These are phyloP conservation scores for Elaeis oleifera DNA, from an alignment of 202 grass and related monocot genomes.

Conservation along the genomic window DNA sequence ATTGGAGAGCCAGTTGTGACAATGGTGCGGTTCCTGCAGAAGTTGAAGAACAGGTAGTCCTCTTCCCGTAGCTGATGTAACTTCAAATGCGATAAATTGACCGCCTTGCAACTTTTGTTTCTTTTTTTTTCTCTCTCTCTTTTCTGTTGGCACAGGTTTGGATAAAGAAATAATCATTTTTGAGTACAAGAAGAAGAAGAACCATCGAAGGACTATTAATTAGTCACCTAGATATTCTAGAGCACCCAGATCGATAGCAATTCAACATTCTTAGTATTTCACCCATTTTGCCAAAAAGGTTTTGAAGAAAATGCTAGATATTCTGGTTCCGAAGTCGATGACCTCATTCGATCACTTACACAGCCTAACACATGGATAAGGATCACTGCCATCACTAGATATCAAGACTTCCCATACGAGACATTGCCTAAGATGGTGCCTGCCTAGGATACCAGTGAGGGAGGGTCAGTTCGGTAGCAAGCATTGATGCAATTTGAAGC, in stretches of 20 bases:
- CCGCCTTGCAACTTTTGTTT: conserved; percentile 16
- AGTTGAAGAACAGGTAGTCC: conserved; percentile 72
- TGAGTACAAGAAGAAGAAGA: conserved; percentile 93
- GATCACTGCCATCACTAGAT: conserved; percentile 12
- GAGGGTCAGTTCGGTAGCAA: too few species aligned
- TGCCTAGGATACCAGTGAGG: not conserved
- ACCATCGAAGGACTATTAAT: conserved; percentile 71
- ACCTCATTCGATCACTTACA: conserved; percentile 9
- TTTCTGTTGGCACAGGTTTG: conserved; percentile 22
- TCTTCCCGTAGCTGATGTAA: conserved; percentile 4
- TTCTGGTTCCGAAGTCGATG: not conserved
- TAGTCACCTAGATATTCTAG: conserved; percentile 64
- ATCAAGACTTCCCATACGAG: conserved; percentile 12
- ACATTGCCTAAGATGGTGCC: not conserved
- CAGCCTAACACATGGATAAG: conserved; percentile 60
- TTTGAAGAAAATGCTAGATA: too few species aligned
- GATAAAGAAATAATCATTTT: conserved; percentile 84
- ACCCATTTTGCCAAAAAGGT: too few species aligned
- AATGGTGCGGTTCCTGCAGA: conserved; percentile 89
- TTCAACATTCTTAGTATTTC: not conserved
- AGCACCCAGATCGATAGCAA: conserved; percentile 2
- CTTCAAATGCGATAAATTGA: conserved; percentile 1
- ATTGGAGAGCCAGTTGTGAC: conserved; percentile 80
- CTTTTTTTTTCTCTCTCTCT: conserved; percentile 24
- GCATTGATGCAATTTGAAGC: too few species aligned